A percentile compares a stretch with the other conserved stretches of the same genome.
These are phyloP conservation scores for Volvariella volvacea DNA, from an alignment of 1,284 basidiomycete species.

Conservation along the genomic window DNA sequence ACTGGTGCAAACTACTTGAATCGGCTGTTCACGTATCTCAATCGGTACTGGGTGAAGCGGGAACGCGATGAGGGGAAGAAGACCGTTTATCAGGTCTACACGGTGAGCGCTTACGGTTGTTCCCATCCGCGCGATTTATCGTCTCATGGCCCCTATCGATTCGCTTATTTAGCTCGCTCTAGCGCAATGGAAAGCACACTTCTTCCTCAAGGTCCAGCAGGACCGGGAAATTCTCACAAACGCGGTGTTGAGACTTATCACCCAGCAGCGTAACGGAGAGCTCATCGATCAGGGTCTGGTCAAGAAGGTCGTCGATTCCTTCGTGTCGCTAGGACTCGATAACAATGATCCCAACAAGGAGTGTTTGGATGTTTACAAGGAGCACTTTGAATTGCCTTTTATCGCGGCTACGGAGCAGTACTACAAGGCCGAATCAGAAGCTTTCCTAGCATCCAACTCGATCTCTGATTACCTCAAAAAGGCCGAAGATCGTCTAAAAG, in stretches of 20 bases:
- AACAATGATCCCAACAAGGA: constrained; percentile 87
- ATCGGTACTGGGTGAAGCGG: constrained; percentile 98
- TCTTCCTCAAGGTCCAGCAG: constrained; percentile 85
- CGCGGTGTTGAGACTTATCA: constrained; percentile 85
- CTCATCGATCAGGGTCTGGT: constrained; percentile 89
- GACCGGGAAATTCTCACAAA: constrained; percentile 78
- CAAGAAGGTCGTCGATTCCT: constrained; percentile 95
- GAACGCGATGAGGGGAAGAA: constrained; percentile 98
- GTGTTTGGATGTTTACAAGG: constrained; percentile 92
- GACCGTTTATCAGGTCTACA: constrained; percentile 93
- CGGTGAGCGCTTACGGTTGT: constrained; percentile 48
- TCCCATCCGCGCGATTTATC: not conserved
- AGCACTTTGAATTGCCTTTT: constrained; percentile 89
- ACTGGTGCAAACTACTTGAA: constrained; percentile 96
- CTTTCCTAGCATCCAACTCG: constrained; percentile 85
- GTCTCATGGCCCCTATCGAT: constrained; percentile 1
- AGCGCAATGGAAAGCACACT: constrained; percentile 91
- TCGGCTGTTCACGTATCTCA: constrained; percentile 93
- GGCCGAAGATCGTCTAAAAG: constrained; percentile 86
- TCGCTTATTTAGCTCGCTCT: constrained; percentile 69
- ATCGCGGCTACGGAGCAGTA: constrained; percentile 85
- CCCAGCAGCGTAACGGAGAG: constrained; percentile 93
- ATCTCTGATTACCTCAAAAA: constrained; percentile 97
- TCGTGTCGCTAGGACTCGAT: constrained; percentile 94
- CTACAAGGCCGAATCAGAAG: constrained; percentile 88